Percentiles rank a stretch among this genome's conserved stretches.
phyloP scores from a whole-genome alignment of 768 basidiomycete species.

The Tulasnella sp. region DNA sequence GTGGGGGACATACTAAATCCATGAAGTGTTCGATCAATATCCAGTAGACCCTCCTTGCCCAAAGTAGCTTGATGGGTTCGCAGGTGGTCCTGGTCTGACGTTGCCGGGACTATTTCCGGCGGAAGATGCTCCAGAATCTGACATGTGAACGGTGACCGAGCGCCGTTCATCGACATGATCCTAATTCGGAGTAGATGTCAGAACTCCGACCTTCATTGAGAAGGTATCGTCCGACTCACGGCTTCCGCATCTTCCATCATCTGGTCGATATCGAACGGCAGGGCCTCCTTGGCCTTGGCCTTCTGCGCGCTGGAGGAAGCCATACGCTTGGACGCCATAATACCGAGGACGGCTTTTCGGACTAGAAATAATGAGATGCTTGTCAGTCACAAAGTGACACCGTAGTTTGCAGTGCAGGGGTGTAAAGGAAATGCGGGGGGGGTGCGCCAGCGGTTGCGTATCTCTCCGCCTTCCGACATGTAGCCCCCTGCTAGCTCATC shows the following conservation, averaged over 20 bases:
- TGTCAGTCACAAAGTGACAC: conserved; percentile 3
- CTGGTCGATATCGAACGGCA: conserved; percentile 38
- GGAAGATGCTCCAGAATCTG: no score
- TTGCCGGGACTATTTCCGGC: no score
- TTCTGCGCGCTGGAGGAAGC: conserved; percentile 35
- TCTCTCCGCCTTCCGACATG: no score
- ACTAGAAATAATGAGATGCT: conserved; percentile 35
- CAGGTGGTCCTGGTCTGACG: no score
- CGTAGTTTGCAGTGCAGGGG: neutral
- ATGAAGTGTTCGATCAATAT: neutral
- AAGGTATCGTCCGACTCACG: conserved; percentile 26
- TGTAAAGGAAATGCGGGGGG: no score
- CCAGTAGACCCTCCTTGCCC: neutral
- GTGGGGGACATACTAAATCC: no score
- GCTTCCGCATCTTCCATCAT: conserved; percentile 77
- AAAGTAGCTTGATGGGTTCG: neutral
- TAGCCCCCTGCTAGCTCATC: neutral
- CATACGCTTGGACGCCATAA: conserved; percentile 79
- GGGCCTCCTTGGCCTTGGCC: conserved; percentile 34
- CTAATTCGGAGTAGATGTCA: conserved; percentile 1
- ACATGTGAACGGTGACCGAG: conserved; percentile 5
- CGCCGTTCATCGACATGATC: conserved; percentile 19
- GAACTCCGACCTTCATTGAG: no score
- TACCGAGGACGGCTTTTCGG: conserved; percentile 77
- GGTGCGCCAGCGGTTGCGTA: no score